phyloP scores from a whole-genome alignment of 805 yeast genomes.

The Candida peoriensis region DNA sequence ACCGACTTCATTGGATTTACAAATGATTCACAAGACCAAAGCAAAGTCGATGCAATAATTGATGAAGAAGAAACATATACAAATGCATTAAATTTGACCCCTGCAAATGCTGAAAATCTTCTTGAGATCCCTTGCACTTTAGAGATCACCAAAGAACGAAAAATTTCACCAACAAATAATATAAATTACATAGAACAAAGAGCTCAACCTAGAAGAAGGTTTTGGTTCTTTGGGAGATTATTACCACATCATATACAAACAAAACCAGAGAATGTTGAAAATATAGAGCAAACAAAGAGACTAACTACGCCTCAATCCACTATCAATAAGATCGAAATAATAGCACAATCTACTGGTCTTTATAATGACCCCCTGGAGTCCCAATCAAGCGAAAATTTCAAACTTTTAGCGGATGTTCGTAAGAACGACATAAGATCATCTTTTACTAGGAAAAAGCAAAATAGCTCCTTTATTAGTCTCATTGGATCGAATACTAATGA shows the following conservation, averaged over 20 bases:
- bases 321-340: constrained; percentile 10
- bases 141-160: constrained; percentile 3
- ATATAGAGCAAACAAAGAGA: constrained; percentile 1
- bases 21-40: constrained; percentile 4
- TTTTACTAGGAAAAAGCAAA: constrained; percentile 9
- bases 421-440: constrained; percentile 4
- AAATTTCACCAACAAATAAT: constrained; percentile 1
- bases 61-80: too few relatives aligned
- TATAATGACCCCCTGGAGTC: neutral
- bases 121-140: neutral
- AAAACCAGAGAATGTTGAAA: neutral
- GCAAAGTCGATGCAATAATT: constrained; percentile 1
- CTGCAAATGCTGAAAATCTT: neutral
- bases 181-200: constrained; percentile 11
- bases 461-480: constrained; percentile 2
- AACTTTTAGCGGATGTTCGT: constrained; percentile 2
- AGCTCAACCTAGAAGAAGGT: constrained; percentile 5
- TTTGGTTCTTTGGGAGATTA: constrained; percentile 12
- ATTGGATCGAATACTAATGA: constrained; percentile 4
- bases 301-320: neutral
- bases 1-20: neutral
- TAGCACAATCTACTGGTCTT: constrained; percentile 8
- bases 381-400: neutral
- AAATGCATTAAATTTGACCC: neutral
- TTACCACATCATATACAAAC: constrained; percentile 1